Evolutionary conservation across 2,329 filamentous ascomycete genomes (phyloP).

Genomic region (Phyllosticta citrichinensis): DNA sequence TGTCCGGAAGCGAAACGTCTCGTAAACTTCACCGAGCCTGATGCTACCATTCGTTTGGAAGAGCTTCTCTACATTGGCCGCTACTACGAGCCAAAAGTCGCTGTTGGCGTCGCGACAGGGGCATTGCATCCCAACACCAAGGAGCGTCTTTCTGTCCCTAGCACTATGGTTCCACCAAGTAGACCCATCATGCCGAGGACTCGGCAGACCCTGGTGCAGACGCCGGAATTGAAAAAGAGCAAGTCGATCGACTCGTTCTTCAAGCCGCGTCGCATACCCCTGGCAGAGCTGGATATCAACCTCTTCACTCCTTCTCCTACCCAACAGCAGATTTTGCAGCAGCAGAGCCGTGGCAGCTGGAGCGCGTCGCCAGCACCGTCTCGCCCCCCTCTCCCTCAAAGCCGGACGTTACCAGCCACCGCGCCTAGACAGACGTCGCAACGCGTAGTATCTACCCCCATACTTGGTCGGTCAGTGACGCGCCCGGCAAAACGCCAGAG

Average conservation of each 20-base stretch:
- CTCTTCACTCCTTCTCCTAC: constrained; percentile 56
- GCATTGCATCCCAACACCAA: constrained; percentile 90
- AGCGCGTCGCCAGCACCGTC: constrained; percentile 39
- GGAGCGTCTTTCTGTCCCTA: constrained; percentile 16
- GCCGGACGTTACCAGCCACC: constrained; percentile 23
- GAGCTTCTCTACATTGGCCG: constrained; percentile 75
- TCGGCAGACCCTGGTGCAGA: constrained; percentile 17
- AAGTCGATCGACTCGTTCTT: constrained; percentile 57
- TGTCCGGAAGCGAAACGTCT: constrained; percentile 63
- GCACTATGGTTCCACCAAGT: neutral
- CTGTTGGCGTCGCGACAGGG: constrained; percentile 65
- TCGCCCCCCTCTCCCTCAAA: constrained; percentile 21
- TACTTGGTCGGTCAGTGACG: constrained; percentile 27
- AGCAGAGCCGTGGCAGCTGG: constrained; percentile 45
- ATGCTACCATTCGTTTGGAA: constrained; percentile 51
- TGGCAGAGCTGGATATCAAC: constrained; percentile 60
- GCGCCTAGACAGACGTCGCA: constrained; percentile 20
- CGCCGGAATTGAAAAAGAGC: constrained; percentile 47
- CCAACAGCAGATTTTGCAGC: constrained; percentile 49
- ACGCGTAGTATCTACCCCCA: constrained; percentile 9
- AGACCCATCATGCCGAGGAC: constrained; percentile 31
- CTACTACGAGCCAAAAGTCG: constrained; percentile 57
- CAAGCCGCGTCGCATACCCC: constrained; percentile 50
- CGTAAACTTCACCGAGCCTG: constrained; percentile 63
- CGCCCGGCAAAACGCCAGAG: constrained; percentile 33